A percentile compares a stretch with the other conserved stretches of the same genome.
Evolutionary conservation across 225 moss, liverwort and hornwort genomes (phyloP).

Genomic region (Straminergon stramineum): DNA sequence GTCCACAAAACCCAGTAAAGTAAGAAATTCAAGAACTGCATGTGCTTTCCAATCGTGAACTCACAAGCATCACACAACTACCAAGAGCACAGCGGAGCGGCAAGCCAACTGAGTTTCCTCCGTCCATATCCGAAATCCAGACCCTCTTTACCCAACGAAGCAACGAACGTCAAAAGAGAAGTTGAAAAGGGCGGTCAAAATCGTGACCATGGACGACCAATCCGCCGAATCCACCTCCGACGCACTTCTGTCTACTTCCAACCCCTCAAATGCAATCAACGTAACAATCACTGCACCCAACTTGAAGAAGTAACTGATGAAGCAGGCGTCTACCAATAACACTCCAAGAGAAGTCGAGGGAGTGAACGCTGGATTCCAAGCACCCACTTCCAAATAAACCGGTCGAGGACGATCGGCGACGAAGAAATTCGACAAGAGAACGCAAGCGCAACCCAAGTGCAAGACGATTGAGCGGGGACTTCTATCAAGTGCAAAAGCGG

Average conservation of each 20-base stretch:
- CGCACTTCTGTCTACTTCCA: neutral
- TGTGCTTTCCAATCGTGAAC: no score
- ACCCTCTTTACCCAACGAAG: neutral
- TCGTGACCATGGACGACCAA: neutral
- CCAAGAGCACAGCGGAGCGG: neutral
- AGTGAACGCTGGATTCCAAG: neutral
- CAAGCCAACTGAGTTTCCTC: neutral
- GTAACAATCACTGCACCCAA: neutral
- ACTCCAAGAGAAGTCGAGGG: neutral
- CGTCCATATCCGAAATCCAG: neutral
- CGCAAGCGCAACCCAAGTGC: no score
- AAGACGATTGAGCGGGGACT: neutral
- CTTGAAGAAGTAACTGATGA: neutral
- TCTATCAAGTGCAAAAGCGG: rapidly evolving
- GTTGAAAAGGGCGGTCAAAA: neutral
- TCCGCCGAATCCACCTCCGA: neutral
- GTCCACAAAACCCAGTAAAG: neutral
- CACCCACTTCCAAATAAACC: neutral
- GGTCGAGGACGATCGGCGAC: neutral
- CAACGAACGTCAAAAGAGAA: neutral
- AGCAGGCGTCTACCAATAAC: no score
- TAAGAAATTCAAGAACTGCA: neutral
- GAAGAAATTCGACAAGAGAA: no score
- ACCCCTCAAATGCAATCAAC: neutral
- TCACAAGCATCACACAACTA: neutral